Base-by-base conservation (phyloP, 345 rosid species). In the Brassica cretica region DNA sequence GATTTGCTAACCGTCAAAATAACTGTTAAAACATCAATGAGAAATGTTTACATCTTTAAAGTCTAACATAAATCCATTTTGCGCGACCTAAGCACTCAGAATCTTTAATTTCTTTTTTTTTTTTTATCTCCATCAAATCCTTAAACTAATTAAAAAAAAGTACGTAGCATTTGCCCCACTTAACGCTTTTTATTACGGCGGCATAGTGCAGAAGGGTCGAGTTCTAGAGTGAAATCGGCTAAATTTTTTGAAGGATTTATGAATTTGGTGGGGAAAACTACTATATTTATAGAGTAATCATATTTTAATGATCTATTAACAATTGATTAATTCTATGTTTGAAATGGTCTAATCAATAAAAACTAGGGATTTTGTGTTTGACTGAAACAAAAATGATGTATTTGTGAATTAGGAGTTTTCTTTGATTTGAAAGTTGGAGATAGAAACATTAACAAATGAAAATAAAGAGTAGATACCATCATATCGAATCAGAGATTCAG, bases 401-500 rank as follows among this genome's bases (percentile, higher is more conserved):
- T 44, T 44, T 44, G 51, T 44, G 12, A 8, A 39, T 44, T 44
- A 44, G 15, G 51, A 44, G 15, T 11, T 44, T 44, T 44, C 15
- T 44, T 44, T 11, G 14, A 44, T 44, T 44, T 44, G 51, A 11
- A 44, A 44, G 51, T 44, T 44, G n/a, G 51, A 11, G 46, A 39
- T 39, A 39, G 10, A 39, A 39, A 39, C 46, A 55, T 2, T 44
- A 5, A 10, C 5, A 46, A 68, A 8, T 15, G 6, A 3, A 24
- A 15, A 16, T 0, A 11, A 18, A 15, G 2, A 56, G 4, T n/a
- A 24, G 51, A 66, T 27, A 94, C 98, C 97, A 77, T 94, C 98
- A 16, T 94, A 94, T 76, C 95, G 89, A 53, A 94, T 94, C 67
- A 94, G 85, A 72, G 98, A 94, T 79, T 92, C 98, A 0, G 98